Evolutionary conservation across 2,329 filamentous ascomycete genomes (phyloP).

Genomic region (Hymenoscyphus linearis): DNA sequence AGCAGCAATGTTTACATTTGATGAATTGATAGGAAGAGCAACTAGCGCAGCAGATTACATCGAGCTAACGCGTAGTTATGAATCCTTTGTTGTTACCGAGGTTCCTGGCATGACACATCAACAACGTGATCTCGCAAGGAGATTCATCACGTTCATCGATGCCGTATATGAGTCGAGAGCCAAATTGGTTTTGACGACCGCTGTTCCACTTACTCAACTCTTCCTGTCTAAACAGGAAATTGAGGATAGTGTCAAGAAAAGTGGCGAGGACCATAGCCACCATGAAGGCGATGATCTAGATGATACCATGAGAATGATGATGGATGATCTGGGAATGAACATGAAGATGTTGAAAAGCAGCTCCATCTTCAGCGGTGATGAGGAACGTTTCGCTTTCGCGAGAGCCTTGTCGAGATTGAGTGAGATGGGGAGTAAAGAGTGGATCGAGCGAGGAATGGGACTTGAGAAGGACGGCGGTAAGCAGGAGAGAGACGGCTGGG

Average conservation of each 20-base stretch:
- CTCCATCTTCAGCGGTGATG: slow-evolving; percentile 85
- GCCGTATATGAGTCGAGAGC: slow-evolving; percentile 88
- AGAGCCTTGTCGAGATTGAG: slow-evolving; percentile 75
- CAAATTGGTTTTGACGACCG: slow-evolving; percentile 92
- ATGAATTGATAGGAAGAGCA: slow-evolving; percentile 82
- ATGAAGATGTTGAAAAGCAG: slow-evolving; percentile 80
- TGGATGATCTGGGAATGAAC: slow-evolving; percentile 83
- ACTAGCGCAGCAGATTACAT: slow-evolving; percentile 94
- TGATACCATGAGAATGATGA: slow-evolving; percentile 69
- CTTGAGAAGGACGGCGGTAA: slow-evolving; percentile 39
- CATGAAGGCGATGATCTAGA: slow-evolving; percentile 43
- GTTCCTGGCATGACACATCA: slow-evolving; percentile 87
- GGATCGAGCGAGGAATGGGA: slow-evolving; percentile 75
- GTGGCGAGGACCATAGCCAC: slow-evolving; percentile 36
- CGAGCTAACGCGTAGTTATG: slow-evolving; percentile 83
- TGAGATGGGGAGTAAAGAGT: slow-evolving; percentile 92
- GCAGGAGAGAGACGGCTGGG: slow-evolving; percentile 42
- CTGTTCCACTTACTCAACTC: slow-evolving; percentile 75
- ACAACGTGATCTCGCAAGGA: slow-evolving; percentile 78
- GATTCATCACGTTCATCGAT: slow-evolving; percentile 97
- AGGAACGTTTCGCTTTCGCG: slow-evolving; percentile 95
- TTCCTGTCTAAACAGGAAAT: slow-evolving; percentile 74
- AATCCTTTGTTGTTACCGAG: slow-evolving; percentile 86
- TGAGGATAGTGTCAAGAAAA: slow-evolving; percentile 50
- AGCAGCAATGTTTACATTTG: slow-evolving; percentile 86